Evolutionary conservation across 1,284 basidiomycete species (phyloP).

Genomic region (Papiliotrema fonsecae): DNA sequence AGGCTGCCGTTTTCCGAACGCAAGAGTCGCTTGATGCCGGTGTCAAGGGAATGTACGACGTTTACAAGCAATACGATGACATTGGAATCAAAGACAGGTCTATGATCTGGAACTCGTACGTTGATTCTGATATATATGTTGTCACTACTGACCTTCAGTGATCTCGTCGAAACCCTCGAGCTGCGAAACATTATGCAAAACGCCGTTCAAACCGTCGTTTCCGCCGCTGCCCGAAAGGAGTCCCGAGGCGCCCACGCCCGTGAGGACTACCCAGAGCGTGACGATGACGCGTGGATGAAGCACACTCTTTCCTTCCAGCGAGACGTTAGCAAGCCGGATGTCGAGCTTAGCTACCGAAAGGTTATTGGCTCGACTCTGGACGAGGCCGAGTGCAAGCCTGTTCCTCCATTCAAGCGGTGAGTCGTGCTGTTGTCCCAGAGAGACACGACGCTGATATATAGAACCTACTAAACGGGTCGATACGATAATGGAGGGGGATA

Average conservation of each 20-base stretch:
- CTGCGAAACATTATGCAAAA: constrained; percentile 92
- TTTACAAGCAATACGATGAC: constrained; percentile 82
- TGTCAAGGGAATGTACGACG: constrained; percentile 75
- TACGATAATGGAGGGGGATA: neutral
- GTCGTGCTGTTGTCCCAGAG: no score
- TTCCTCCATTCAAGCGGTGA: constrained; percentile 44
- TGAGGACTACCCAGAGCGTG: constrained; percentile 79
- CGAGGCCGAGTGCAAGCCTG: constrained; percentile 82
- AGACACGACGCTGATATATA: neutral
- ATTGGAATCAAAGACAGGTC: constrained; percentile 96
- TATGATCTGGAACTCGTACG: constrained; percentile 98
- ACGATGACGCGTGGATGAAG: constrained; percentile 89
- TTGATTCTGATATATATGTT: constrained; percentile 8
- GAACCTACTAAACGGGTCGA: neutral
- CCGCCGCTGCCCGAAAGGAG: constrained; percentile 93
- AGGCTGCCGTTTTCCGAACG: constrained; percentile 89
- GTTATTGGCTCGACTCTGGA: constrained; percentile 86
- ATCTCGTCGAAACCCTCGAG: constrained; percentile 94
- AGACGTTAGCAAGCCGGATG: constrained; percentile 66
- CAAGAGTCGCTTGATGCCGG: constrained; percentile 88
- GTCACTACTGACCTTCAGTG: constrained; percentile 39
- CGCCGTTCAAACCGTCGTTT: constrained; percentile 91
- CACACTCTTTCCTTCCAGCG: constrained; percentile 84
- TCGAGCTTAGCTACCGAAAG: constrained; percentile 81
- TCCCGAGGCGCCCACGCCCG: constrained; percentile 96